Evolutionary conservation across 1,284 basidiomycete genomes (phyloP).

Genomic region (Trametes versicolor): DNA sequence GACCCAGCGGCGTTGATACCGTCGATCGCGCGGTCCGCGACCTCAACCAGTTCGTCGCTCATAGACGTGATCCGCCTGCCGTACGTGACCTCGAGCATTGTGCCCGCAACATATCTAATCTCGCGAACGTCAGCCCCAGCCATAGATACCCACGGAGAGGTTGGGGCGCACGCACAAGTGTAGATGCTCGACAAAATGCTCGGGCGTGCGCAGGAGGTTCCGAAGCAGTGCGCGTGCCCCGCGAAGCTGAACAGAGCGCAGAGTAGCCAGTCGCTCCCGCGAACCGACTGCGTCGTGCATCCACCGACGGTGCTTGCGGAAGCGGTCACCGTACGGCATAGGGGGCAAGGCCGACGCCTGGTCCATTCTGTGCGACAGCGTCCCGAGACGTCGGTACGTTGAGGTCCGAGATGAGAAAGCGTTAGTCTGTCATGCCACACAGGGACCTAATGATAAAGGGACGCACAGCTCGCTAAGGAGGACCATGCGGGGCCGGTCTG

Average conservation of each 20-base stretch:
- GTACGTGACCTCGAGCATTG: conserved; percentile 37
- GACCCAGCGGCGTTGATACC: conserved; percentile 25
- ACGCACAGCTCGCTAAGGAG: conserved; percentile 30
- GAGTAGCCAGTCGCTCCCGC: conserved; percentile 29
- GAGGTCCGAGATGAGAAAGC: too few relatives aligned
- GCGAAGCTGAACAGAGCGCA: conserved; percentile 34
- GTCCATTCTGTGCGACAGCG: conserved; percentile 36
- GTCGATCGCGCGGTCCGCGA: conserved; percentile 56
- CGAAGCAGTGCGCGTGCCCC: conserved; percentile 36
- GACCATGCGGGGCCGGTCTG: conserved; percentile 35
- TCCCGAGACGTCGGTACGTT: too few relatives aligned
- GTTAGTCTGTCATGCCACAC: too few relatives aligned
- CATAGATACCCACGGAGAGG: too few relatives aligned
- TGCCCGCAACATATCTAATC: conserved; percentile 23
- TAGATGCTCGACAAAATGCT: conserved; percentile 32
- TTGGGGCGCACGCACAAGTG: conserved; percentile 20
- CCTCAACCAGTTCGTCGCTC: conserved; percentile 36
- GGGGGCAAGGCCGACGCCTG: conserved; percentile 33
- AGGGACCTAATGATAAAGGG: too few relatives aligned
- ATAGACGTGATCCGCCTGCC: conserved; percentile 38
- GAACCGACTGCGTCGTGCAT: conserved; percentile 40
- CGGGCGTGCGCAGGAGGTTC: conserved; percentile 34
- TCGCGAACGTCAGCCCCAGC: background rate
- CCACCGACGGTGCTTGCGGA: conserved; percentile 42
- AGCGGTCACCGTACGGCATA: conserved; percentile 41